Evolutionary conservation across 2,329 filamentous ascomycete species (phyloP).

Genomic region (Colletotrichum spinosum): DNA sequence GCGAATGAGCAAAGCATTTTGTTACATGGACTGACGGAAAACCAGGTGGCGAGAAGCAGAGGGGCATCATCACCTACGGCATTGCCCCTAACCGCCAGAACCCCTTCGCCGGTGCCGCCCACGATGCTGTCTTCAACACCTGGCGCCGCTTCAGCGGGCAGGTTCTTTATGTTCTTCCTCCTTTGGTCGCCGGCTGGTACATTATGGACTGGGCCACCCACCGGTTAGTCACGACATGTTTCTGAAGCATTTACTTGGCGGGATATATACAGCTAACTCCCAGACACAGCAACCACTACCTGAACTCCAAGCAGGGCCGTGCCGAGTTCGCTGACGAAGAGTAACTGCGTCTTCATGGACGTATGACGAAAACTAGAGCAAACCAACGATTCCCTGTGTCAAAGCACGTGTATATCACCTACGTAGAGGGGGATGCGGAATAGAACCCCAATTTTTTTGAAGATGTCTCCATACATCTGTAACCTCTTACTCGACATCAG

Average conservation of each 20-base stretch:
- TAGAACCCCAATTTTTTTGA: slow-evolving; percentile 44
- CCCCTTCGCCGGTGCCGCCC: slow-evolving; percentile 79
- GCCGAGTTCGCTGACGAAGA: slow-evolving; percentile 60
- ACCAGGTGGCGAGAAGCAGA: slow-evolving; percentile 69
- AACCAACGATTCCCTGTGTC: slow-evolving; percentile 56
- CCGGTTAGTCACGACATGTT: slow-evolving; percentile 69
- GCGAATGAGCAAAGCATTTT: not conserved
- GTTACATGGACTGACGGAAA: slow-evolving; percentile 18
- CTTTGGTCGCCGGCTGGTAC: slow-evolving; percentile 82
- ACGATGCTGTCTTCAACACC: slow-evolving; percentile 94
- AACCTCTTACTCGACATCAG: not conserved
- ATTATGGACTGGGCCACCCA: slow-evolving; percentile 91
- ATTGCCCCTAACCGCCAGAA: slow-evolving; percentile 90
- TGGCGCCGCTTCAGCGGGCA: slow-evolving; percentile 88
- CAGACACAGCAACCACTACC: slow-evolving; percentile 76
- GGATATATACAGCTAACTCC: slow-evolving; percentile 31
- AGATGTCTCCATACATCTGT: not conserved
- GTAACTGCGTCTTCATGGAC: slow-evolving; percentile 43
- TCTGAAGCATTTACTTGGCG: not conserved
- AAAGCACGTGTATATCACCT: slow-evolving; percentile 43
- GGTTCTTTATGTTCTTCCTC: slow-evolving; percentile 89
- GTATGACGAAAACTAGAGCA: slow-evolving; percentile 43
- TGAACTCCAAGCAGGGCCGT: slow-evolving; percentile 83
- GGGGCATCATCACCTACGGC: slow-evolving; percentile 77
- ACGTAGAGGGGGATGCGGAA: slow-evolving; percentile 46